Percentiles rank a stretch among this genome's conserved stretches.
Conservation (phyloP, 179 eudicot genomes). For the Carnegiea gigantea region DNA sequence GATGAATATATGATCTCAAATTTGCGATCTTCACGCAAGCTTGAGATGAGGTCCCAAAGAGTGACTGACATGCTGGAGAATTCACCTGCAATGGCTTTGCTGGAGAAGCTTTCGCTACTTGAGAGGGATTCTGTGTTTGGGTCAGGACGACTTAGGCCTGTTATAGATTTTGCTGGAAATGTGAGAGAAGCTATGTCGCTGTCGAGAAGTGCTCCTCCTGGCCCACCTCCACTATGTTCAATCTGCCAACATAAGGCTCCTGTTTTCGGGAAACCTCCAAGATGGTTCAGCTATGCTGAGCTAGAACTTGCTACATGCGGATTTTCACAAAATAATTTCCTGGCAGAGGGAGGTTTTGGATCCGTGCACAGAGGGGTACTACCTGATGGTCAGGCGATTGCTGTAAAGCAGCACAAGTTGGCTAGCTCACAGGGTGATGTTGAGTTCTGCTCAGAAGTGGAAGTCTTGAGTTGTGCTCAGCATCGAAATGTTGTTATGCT, state of each 20-base stretch:
- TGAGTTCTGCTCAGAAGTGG: constrained; percentile 96
- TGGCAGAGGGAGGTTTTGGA: constrained; percentile 97
- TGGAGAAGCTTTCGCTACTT: constrained; percentile 47
- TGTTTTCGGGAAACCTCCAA: constrained; percentile 93
- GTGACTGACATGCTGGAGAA: constrained; percentile 27
- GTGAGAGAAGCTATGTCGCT: constrained; percentile 75
- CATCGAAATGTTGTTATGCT: constrained; percentile 98
- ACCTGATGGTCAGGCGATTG: constrained; percentile 85
- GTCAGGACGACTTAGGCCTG: constrained; percentile 43
- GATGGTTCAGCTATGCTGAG: constrained; percentile 88
- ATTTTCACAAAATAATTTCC: constrained; percentile 81
- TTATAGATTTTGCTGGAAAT: constrained; percentile 54
- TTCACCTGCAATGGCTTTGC: constrained; percentile 42
- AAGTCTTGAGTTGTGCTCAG: constrained; percentile 96
- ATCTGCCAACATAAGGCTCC: constrained; percentile 93
- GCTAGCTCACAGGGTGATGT: constrained; percentile 97
- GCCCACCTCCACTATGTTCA: constrained; percentile 92
- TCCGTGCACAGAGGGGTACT: constrained; percentile 86
- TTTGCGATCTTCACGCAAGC: constrained; percentile 35
- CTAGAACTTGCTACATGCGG: constrained; percentile 88
- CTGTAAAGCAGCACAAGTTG: constrained; percentile 94
- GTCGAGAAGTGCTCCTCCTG: constrained; percentile 65
- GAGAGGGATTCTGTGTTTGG: constrained; percentile 54
- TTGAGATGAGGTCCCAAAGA: constrained; percentile 39
- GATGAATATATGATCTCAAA: constrained; percentile 46